phyloP scores from a whole-genome alignment of 169 alveolate species.

The Plasmodium adleri region DNA sequence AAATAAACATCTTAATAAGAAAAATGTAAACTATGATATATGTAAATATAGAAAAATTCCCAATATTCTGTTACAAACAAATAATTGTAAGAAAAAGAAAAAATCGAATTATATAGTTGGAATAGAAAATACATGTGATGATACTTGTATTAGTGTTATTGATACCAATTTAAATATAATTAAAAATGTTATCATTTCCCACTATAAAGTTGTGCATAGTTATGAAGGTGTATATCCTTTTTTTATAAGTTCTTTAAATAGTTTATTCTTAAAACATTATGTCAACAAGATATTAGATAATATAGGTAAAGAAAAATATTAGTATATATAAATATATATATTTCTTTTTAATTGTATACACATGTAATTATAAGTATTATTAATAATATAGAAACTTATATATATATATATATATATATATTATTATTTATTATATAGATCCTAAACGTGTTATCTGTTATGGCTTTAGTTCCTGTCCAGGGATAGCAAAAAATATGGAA shows the following conservation, averaged over 20 bases:
- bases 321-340: background rate
- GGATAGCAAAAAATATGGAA: slow-evolving; percentile 63
- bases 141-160: slow-evolving; percentile 59
- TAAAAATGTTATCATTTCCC: slow-evolving; percentile 59
- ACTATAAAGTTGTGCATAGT: slow-evolving; percentile 61
- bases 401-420: background rate
- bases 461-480: slow-evolving; percentile 69
- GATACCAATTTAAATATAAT: slow-evolving; percentile 55
- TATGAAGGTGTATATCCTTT: slow-evolving; percentile 73
- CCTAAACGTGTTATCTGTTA: slow-evolving; percentile 16
- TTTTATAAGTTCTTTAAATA: slow-evolving; percentile 59
- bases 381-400: background rate
- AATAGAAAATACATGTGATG: slow-evolving; percentile 75
- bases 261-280: slow-evolving; percentile 44
- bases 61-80: slow-evolving; percentile 33
- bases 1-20: slow-evolving; percentile 26
- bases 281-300: slow-evolving; percentile 39
- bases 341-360: background rate
- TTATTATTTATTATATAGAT: slow-evolving; percentile 13
- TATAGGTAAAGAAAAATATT: slow-evolving; percentile 33
- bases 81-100: slow-evolving; percentile 29
- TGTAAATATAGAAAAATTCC: slow-evolving; percentile 71
- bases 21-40: slow-evolving; percentile 19
- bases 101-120: slow-evolving; percentile 57
- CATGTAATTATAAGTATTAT: background rate